Percentiles rank a stretch among this genome's conserved stretches.
phyloP scores from a whole-genome alignment of 2,329 filamentous ascomycete genomes.

The Cladosporium velox region DNA sequence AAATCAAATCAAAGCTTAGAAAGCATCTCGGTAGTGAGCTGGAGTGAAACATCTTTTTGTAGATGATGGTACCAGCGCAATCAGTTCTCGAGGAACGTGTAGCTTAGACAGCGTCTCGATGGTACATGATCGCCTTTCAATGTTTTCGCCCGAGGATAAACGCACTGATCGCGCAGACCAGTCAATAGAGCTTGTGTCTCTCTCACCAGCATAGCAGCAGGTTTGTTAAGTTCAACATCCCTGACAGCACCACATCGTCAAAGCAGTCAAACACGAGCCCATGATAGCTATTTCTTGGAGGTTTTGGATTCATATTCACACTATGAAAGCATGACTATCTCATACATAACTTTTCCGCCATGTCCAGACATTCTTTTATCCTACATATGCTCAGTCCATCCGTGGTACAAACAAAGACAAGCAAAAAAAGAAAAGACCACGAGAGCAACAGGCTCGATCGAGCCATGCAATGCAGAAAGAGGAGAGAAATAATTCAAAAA shows the following conservation, averaged over 20 bases:
- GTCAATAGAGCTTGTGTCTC: too few species aligned
- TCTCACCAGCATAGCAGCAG: too few species aligned
- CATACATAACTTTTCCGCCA: not conserved
- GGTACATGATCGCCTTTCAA: not conserved
- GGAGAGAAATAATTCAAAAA: not conserved
- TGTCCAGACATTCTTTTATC: not conserved
- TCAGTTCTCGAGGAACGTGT: not conserved
- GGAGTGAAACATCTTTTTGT: not conserved
- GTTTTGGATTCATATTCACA: too few species aligned
- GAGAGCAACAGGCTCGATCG: conserved; percentile 17
- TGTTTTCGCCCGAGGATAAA: not conserved
- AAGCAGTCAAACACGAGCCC: too few species aligned
- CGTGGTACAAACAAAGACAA: not conserved
- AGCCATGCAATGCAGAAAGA: not conserved
- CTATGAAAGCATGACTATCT: not conserved
- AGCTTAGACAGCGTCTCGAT: not conserved
- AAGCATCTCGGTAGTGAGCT: not conserved
- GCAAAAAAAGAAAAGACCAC: not conserved
- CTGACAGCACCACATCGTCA: too few species aligned
- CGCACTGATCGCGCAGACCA: not conserved
- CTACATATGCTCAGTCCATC: not conserved
- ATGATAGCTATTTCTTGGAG: too few species aligned
- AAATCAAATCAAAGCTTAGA: not conserved
- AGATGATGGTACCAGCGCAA: not conserved
- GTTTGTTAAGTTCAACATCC: too few species aligned